Base-by-base conservation (phyloP, 148 eudicot species). In the Persicaria maculosa region DNA sequence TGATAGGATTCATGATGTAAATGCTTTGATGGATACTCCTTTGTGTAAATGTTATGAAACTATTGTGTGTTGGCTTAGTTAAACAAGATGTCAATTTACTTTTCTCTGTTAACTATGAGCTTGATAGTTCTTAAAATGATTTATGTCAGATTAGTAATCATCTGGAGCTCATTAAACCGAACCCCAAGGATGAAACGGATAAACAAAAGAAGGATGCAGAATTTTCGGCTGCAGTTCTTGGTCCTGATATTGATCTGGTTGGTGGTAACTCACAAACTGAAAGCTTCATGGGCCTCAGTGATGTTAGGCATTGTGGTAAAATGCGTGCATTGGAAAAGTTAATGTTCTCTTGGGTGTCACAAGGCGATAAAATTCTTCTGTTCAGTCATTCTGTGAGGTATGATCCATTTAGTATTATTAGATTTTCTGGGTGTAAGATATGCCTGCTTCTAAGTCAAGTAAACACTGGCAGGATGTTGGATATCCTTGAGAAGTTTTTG, bases 331-430 rank as follows among this genome's bases (percentile, higher is more conserved):
- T 95, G 80, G 98, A 95, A 74, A 92, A 85, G 72, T 83, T 95
- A 72, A 83, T 95, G 89, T 71, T 78, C 17, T 86, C 96, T 20
- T 95, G 98, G 98, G 64, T 92, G 79, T 80, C 87, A 14, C 85
- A 81, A 61, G 93, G 92, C 55, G 98, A 95, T 82, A 95, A 95
- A 85, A 84, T 95, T 76, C 97, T 95, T 82, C 78, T 95, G 61
- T 95, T 95, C 83, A 92, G 98, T 80, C 83, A 92, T 80, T 95
- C 98, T 76, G 98, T 93, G 77, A 91, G 98, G 98, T 93, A 75
- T 79, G 79, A 50, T 64, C 57, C 59, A 72, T 69, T 31, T 50
- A 50, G 75, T 68, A 68, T 44, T 7, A 16, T 44, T 68, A 7
- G 4, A 5, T 17, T 48, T 47, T 9, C 4, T 6, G 43, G 15